phyloP scores from a whole-genome alignment of 768 basidiomycete genomes.

The Hypsizygus marmoreus region DNA sequence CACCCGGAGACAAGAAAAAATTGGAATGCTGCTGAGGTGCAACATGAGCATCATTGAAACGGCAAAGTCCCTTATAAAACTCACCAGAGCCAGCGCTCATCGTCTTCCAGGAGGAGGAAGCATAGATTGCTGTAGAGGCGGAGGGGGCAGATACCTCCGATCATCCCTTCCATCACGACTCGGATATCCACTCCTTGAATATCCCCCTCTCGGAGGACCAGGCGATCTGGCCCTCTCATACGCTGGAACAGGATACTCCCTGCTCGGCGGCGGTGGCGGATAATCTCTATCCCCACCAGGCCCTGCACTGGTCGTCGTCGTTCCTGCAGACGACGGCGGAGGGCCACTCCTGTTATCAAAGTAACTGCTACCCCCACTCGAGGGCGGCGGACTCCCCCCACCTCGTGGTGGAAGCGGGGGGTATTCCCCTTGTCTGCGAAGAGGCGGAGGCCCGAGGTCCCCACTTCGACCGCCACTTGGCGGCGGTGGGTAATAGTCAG shows the following conservation, averaged over 20 bases:
- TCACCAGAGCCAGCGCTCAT: conserved; percentile 8
- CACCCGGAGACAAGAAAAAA: no score
- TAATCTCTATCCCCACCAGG: conserved; percentile 38
- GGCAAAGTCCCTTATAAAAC: no score
- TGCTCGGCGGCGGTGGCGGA: conserved; percentile 19
- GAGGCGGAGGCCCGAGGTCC: conserved; percentile 16
- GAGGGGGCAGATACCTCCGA: conserved; percentile 35
- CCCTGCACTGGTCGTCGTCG: conserved; percentile 18
- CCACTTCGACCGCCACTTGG: conserved; percentile 7
- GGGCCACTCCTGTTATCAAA: conserved; percentile 34
- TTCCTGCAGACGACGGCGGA: conserved; percentile 21
- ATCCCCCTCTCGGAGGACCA: conserved; percentile 23
- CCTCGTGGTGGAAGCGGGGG: conserved; percentile 31
- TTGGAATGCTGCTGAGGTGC: no score
- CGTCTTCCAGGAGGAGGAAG: conserved; percentile 17
- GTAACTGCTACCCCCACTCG: conserved; percentile 25
- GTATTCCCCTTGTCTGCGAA: conserved; percentile 30
- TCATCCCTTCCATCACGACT: conserved; percentile 34
- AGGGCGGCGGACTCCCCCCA: conserved; percentile 25
- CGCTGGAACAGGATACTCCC: conserved; percentile 30
- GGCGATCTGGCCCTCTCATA: conserved; percentile 42
- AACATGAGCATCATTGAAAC: background rate
- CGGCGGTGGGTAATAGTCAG: conserved; percentile 34
- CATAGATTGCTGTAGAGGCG: conserved; percentile 21
- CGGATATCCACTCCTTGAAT: conserved; percentile 24